Percentiles rank a stretch among this genome's conserved stretches.
Evolutionary conservation across 805 yeast genomes (phyloP).

Genomic region (Pachysolen tannophilus): DNA sequence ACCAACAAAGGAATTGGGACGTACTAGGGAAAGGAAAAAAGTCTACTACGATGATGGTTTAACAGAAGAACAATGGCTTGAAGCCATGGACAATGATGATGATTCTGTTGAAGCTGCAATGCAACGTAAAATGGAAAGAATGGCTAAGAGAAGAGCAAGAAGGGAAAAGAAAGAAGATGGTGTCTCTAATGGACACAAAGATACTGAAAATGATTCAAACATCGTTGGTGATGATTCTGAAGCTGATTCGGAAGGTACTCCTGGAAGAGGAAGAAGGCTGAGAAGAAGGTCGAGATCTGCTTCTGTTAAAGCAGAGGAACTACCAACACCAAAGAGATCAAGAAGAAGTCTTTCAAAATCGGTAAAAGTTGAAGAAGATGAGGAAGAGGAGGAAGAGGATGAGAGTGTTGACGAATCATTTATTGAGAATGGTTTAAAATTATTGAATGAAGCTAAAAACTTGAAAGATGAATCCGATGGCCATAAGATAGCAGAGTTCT

Average conservation of each 20-base stretch:
- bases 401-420: conserved; percentile 11
- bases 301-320: conserved; percentile 5
- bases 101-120: conserved; percentile 56
- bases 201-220: conserved; percentile 13
- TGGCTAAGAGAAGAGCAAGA: conserved; percentile 30
- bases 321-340: background rate
- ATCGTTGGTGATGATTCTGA: conserved; percentile 15
- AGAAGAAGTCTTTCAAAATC: background rate
- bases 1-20: conserved; percentile 37
- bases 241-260: background rate
- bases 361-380: conserved; percentile 3
- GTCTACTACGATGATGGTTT: conserved; percentile 59
- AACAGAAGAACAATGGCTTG: conserved; percentile 73
- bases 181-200: conserved; percentile 19
- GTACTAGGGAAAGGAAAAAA: conserved; percentile 57
- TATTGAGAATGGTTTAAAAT: conserved; percentile 15
- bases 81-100: conserved; percentile 69
- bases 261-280: conserved; percentile 1
- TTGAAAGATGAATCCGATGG: conserved; percentile 38
- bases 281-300: conserved; percentile 16
- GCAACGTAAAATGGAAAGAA: conserved; percentile 37
- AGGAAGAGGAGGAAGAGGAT: conserved; percentile 16
- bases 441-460: conserved; percentile 35
- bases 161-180: conserved; percentile 18
- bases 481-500: conserved; percentile 43